Evolutionary conservation across 768 basidiomycete genomes (phyloP).

Genomic region (Psilocybe sp.): DNA sequence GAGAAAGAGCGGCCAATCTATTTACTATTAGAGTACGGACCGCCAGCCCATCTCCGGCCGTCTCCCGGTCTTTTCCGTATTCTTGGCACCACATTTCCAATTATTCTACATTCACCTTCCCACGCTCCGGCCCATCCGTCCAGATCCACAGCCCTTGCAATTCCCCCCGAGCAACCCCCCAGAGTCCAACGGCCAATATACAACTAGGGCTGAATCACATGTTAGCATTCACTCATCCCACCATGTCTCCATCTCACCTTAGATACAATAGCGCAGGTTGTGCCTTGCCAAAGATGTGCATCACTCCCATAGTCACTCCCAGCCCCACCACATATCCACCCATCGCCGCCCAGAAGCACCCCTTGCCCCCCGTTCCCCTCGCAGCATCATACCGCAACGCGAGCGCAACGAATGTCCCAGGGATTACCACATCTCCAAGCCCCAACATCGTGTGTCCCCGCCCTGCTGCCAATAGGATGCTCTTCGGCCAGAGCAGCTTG

Average conservation of each 20-base stretch:
- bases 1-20: not conserved
- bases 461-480: conserved; percentile 41
- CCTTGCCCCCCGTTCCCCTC: conserved; percentile 43
- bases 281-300: conserved; percentile 73
- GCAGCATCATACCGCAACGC: conserved; percentile 81
- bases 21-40: conserved; percentile 11
- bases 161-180: conserved; percentile 65
- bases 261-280: conserved; percentile 95
- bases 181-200: conserved; percentile 63
- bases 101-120: conserved; percentile 17
- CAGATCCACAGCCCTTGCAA: conserved; percentile 68
- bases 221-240: not conserved
- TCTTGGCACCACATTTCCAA: not conserved
- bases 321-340: conserved; percentile 75
- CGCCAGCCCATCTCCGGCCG: conserved; percentile 9
- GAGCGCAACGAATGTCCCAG: conserved; percentile 72
- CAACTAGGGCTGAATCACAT: conserved; percentile 61
- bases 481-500: conserved; percentile 87
- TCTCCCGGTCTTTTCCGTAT: conserved; percentile 8
- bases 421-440: conserved; percentile 79
- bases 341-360: conserved; percentile 74
- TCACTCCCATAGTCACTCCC: conserved; percentile 73
- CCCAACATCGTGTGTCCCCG: conserved; percentile 87
- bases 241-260: conserved; percentile 42
- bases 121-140: conserved; percentile 52